phyloP scores from a whole-genome alignment of 352 stramenopile species.

The Saprolegnia diclina region DNA sequence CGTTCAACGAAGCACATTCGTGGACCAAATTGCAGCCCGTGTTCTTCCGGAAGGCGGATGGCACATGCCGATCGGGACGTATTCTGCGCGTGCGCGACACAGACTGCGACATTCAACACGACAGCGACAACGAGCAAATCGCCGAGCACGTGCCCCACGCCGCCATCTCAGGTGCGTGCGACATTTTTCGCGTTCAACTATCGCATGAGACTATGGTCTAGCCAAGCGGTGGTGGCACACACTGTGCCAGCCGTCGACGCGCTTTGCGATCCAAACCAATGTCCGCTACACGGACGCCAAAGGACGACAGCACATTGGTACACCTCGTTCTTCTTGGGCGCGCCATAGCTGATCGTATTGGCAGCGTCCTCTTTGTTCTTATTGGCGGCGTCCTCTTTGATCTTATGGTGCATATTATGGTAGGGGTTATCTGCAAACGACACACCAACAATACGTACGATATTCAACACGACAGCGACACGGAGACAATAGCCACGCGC shows the following conservation, averaged over 20 bases:
- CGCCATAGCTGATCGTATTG: no score
- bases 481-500: neutral
- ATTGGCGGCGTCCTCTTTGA: no score
- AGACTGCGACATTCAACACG: neutral
- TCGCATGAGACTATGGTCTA: neutral
- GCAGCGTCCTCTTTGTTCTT: no score
- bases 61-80: no score
- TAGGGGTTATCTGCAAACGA: neutral
- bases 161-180: neutral
- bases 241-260: neutral
- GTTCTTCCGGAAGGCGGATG: neutral
- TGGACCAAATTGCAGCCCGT: neutral
- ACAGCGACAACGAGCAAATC: neutral
- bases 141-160: neutral
- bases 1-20: no score
- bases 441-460: neutral
- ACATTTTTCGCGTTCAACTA: no score
- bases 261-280: neutral
- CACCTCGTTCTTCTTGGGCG: no score
- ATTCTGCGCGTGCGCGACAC: neutral
- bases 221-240: neutral
- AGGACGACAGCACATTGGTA: neutral
- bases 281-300: neutral
- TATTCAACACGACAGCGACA: neutral
- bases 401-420: no score